Conservation (phyloP, 768 basidiomycete genomes). For the Cystofilobasidium capitatum region DNA sequence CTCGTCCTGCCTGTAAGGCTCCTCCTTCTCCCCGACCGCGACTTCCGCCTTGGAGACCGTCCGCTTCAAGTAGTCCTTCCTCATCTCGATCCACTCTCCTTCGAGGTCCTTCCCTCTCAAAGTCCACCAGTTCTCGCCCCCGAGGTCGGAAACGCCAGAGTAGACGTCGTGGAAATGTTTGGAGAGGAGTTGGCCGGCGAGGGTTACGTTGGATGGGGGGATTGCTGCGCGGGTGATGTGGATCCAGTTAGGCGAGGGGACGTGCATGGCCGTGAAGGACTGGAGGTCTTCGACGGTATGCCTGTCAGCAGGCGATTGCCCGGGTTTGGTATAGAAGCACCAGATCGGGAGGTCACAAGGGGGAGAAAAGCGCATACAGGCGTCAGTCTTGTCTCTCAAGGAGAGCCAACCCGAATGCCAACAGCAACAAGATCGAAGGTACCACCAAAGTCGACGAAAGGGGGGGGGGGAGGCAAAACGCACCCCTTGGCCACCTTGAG, state of each 20-base stretch:
- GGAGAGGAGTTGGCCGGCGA: background rate
- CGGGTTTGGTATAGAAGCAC: background rate
- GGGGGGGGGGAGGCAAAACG: too few relatives aligned
- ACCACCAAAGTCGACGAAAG: too few relatives aligned
- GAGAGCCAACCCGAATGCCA: too few relatives aligned
- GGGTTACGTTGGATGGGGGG: background rate
- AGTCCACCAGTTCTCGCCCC: conserved; percentile 23
- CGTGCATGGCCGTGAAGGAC: conserved; percentile 22
- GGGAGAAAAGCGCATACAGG: too few relatives aligned
- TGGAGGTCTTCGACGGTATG: conserved; percentile 25
- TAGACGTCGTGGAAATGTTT: conserved; percentile 14
- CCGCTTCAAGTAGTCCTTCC: conserved; percentile 52
- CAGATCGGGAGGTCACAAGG: background rate
- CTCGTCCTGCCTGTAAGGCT: conserved; percentile 10
- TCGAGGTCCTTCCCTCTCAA: conserved; percentile 37
- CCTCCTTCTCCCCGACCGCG: conserved; percentile 9
- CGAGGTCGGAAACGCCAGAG: conserved; percentile 13
- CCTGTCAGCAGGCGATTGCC: background rate
- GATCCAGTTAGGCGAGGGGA: conserved; percentile 18
- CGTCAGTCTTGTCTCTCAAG: too few relatives aligned
- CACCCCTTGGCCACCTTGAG: background rate
- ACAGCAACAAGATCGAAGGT: too few relatives aligned
- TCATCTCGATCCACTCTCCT: conserved; percentile 78
- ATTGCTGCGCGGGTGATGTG: conserved; percentile 17
- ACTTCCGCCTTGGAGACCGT: conserved; percentile 13